Base-by-base conservation (phyloP, 2,329 filamentous ascomycete genomes). In the Talaromyces sp. region DNA sequence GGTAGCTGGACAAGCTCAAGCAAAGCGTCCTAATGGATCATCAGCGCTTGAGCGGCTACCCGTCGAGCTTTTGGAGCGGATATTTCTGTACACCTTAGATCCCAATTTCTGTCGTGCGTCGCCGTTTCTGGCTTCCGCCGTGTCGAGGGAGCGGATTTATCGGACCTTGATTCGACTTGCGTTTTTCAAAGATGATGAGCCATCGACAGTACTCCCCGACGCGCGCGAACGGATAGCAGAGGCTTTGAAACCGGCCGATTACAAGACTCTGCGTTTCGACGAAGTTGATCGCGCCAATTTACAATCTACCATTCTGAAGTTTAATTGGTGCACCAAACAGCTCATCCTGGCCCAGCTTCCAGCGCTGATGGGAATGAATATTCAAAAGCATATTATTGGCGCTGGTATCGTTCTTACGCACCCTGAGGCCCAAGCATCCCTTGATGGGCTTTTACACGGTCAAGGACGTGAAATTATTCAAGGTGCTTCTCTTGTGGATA, bases 11-110 rank as follows among this genome's bases (percentile, higher is more conserved):
- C 3, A 21, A 11, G 8, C 46, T 11, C 39, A 39, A n/a, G 9
- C 39, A 4, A 54, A 17, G 13, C 50, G 58, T 17, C 46, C 40
- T 3, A 52, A 60, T 51, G 57, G 48, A 33, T 60, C 71, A 3
- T 74, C 73, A 2, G 57, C 60, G 9, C 66, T 83, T 11, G 79
- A 83, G 63, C 58, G 62, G 4, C 69, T 83, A 0, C 81, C 81
- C 0, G 65, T 73, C 2, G 80, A 83, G 64, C 65, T 83, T 11
- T 70, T 82, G n/a, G 77, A 82, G 62, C 70, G 74, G 40, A 81
- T 83, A 46, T 82, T 82, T 60, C 68, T 79, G n/a, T 66, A 74
- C 28, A 74, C 76, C 5, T 64, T 77, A 22, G 79, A 81, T 61
- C 62, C 78, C 33, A 75, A 78, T 37, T 64, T 80, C 1, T 70